A percentile compares a stretch with the other conserved stretches of the same genome.
Conservation (phyloP, 352 stramenopile species). For the Elongisporangium prolatum region DNA sequence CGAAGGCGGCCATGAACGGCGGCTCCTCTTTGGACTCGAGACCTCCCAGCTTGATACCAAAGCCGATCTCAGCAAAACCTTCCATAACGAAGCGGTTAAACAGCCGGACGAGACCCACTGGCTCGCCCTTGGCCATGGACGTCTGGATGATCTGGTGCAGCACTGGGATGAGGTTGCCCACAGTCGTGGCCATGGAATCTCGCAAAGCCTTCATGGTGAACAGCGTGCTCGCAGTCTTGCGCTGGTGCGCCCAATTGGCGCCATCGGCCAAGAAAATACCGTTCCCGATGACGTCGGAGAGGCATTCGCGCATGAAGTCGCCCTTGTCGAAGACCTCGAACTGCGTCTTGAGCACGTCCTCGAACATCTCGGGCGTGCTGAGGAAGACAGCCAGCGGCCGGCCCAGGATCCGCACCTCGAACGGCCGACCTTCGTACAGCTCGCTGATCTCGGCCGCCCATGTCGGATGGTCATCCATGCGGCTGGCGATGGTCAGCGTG, state of each 20-base stretch:
- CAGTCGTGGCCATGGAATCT: constrained; percentile 24
- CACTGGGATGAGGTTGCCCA: constrained; percentile 10
- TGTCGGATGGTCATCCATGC: constrained; percentile 29
- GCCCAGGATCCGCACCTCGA: constrained; percentile 3
- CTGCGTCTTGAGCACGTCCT: constrained; percentile 49
- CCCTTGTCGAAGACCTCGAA: constrained; percentile 45
- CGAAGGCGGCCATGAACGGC: constrained; percentile 29
- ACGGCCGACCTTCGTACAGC: background rate
- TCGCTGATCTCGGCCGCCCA: constrained; percentile 34
- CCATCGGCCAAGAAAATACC: constrained; percentile 59
- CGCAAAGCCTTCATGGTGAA: constrained; percentile 42
- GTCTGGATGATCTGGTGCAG: constrained; percentile 19
- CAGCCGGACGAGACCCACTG: constrained; percentile 24
- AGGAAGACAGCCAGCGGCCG: constrained; percentile 17
- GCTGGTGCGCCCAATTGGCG: constrained; percentile 40
- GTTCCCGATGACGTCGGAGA: constrained; percentile 40
- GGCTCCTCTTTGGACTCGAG: constrained; percentile 17
- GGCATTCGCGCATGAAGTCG: constrained; percentile 7
- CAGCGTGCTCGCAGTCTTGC: constrained; percentile 76
- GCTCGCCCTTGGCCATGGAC: constrained; percentile 5
- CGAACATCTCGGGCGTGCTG: constrained; percentile 33
- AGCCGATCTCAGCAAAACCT: constrained; percentile 40
- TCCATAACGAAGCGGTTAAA: constrained; percentile 38
- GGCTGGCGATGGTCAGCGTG: constrained; percentile 23
- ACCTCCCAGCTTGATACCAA: constrained; percentile 23